Percentiles rank a stretch among this genome's conserved stretches.
Evolutionary conservation across 2,329 filamentous ascomycete species (phyloP).

Genomic region (Colletotrichum falcatum): DNA sequence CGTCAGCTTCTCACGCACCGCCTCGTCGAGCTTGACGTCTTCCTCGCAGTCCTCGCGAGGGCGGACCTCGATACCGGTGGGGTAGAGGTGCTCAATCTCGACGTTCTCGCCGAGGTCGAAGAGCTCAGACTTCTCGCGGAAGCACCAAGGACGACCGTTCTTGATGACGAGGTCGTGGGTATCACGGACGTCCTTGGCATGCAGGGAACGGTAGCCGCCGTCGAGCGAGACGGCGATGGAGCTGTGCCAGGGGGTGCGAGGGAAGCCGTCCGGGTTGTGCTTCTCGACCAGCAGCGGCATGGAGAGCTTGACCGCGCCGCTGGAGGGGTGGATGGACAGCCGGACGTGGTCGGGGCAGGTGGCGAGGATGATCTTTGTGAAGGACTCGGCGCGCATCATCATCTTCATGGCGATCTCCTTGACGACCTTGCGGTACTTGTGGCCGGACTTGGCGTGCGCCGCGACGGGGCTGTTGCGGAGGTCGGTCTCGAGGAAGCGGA

Average conservation of each 20-base stretch:
- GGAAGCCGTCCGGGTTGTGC: slow-evolving; percentile 42
- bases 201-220: slow-evolving; percentile 44
- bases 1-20: slow-evolving; percentile 24
- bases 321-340: slow-evolving; percentile 42
- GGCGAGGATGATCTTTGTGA: slow-evolving; percentile 41
- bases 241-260: slow-evolving; percentile 51
- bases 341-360: slow-evolving; percentile 41
- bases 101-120: slow-evolving; percentile 43
- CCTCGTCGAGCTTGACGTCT: slow-evolving; percentile 6
- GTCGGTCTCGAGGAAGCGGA: slow-evolving; percentile 40
- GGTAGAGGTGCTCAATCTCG: slow-evolving; percentile 42
- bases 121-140: slow-evolving; percentile 50
- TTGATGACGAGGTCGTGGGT: slow-evolving; percentile 50
- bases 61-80: slow-evolving; percentile 36
- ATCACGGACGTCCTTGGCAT: slow-evolving; percentile 41
- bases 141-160: slow-evolving; percentile 50
- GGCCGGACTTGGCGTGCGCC: slow-evolving; percentile 28
- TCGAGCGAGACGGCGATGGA: slow-evolving; percentile 49
- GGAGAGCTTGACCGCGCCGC: slow-evolving; percentile 42
- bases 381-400: slow-evolving; percentile 41
- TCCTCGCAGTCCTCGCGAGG: not conserved
- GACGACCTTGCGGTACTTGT: slow-evolving; percentile 42
- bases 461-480: slow-evolving; percentile 38
- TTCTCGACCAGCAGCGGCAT: slow-evolving; percentile 43
- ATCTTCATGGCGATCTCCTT: slow-evolving; percentile 42